A percentile compares a stretch with the other conserved stretches of the same genome.
phyloP scores from a whole-genome alignment of 192 early-diverging fungal genomes.

The Umbelopsis isabellina region DNA sequence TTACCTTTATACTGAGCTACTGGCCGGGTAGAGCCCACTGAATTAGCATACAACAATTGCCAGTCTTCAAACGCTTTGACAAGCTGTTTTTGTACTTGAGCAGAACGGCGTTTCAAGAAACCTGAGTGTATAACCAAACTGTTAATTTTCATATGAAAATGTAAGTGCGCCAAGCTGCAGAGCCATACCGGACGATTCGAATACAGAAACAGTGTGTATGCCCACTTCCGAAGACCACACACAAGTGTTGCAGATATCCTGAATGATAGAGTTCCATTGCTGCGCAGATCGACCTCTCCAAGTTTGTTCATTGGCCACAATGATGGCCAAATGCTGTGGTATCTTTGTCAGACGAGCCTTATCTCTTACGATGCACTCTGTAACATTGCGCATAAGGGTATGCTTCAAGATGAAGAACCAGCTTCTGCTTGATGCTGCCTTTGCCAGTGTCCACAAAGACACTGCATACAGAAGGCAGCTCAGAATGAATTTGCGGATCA shows the following conservation, averaged over 20 bases:
- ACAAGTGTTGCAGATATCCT: slow-evolving; percentile 5
- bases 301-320: slow-evolving; percentile 6
- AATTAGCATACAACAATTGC: not conserved
- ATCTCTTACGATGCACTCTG: not conserved
- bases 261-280: slow-evolving; percentile 2
- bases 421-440: slow-evolving; percentile 6
- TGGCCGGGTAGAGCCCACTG: not conserved
- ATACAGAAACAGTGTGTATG: not conserved
- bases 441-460: not conserved
- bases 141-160: not conserved
- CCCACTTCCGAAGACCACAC: slow-evolving; percentile 8
- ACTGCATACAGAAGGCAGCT: not conserved
- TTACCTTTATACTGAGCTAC: not conserved
- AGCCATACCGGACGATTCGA: not conserved
- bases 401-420: slow-evolving; percentile 15
- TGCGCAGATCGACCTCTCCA: not conserved
- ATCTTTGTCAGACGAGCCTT: slow-evolving; percentile 21
- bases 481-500: not conserved
- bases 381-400: not conserved
- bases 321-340: slow-evolving; percentile 12
- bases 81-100: slow-evolving; percentile 4
- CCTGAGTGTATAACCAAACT: not conserved
- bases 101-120: not conserved
- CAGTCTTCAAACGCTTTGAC: slow-evolving; percentile 9
- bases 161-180: not conserved